These are phyloP conservation scores for Apiospora phragmitis DNA, from an alignment of 2,329 filamentous ascomycete genomes.

Conservation along the genomic window DNA sequence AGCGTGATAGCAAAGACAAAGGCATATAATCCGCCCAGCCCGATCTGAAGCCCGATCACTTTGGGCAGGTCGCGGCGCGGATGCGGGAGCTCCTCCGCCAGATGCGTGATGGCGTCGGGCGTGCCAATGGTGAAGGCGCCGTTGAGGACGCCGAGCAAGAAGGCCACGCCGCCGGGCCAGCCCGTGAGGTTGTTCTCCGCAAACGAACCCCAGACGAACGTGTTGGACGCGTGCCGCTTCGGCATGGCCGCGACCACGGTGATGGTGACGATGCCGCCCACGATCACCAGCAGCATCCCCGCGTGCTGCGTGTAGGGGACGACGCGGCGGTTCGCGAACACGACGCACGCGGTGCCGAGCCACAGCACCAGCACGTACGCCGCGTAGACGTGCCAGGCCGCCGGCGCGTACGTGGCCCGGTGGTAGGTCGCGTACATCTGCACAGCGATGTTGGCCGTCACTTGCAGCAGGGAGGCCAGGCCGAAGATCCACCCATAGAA, in stretches of 20 bases:
- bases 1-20: slow-evolving; percentile 52
- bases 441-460: slow-evolving; percentile 59
- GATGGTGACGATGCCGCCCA: slow-evolving; percentile 53
- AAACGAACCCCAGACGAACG: slow-evolving; percentile 55
- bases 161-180: slow-evolving; percentile 61
- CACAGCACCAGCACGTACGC: slow-evolving; percentile 57
- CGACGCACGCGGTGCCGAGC: slow-evolving; percentile 50
- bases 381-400: slow-evolving; percentile 61
- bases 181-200: slow-evolving; percentile 50
- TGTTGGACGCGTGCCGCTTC: slow-evolving; percentile 45
- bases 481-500: slow-evolving; percentile 65
- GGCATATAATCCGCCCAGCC: slow-evolving; percentile 46
- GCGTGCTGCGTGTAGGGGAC: slow-evolving; percentile 53
- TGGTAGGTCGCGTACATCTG: slow-evolving; percentile 63
- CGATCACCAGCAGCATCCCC: slow-evolving; percentile 56
- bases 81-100: slow-evolving; percentile 59
- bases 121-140: slow-evolving; percentile 68
- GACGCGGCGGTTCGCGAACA: slow-evolving; percentile 54
- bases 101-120: slow-evolving; percentile 62
- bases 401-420: slow-evolving; percentile 45
- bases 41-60: slow-evolving; percentile 50
- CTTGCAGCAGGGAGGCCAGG: slow-evolving; percentile 57
- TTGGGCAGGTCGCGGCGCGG: slow-evolving; percentile 50
- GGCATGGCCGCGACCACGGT: slow-evolving; percentile 56
- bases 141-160: slow-evolving; percentile 65